These are phyloP conservation scores for Triticum dicoccoides DNA, from an alignment of 176 grass and related monocot species.

Conservation along the genomic window DNA sequence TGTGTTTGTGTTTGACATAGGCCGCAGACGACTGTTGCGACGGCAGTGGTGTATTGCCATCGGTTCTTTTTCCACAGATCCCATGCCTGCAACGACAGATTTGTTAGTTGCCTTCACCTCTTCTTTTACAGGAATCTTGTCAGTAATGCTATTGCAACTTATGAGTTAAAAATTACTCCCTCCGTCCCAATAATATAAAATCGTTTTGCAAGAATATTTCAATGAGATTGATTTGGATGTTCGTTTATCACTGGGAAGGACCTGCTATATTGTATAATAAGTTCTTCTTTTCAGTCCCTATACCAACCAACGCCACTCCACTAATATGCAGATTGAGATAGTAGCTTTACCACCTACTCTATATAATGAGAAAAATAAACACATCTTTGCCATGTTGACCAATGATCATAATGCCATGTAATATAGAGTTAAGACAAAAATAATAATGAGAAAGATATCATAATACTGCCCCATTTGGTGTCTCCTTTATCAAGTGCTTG, in stretches of 20 bases:
- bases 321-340: not conserved
- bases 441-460: not conserved
- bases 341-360: not conserved
- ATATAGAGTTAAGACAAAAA: not conserved
- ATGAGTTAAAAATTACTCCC: not conserved
- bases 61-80: slow-evolving; percentile 66
- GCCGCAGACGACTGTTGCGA: slow-evolving; percentile 55
- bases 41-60: slow-evolving; percentile 61
- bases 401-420: not conserved
- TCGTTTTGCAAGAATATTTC: not conserved
- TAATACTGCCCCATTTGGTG: not conserved
- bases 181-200: too few relatives aligned
- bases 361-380: not conserved
- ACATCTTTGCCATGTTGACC: not conserved
- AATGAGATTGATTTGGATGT: not conserved
- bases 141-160: not conserved
- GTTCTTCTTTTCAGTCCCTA: not conserved
- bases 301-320: not conserved
- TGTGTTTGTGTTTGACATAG: slow-evolving; percentile 25
- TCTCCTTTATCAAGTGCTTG: not conserved
- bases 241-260: not conserved
- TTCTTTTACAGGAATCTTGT: not conserved
- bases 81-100: slow-evolving; percentile 68
- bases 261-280: not conserved
- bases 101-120: slow-evolving; percentile 39